Evolutionary conservation across 352 stramenopile species (phyloP).

Genomic region (Bremia lactucae): DNA sequence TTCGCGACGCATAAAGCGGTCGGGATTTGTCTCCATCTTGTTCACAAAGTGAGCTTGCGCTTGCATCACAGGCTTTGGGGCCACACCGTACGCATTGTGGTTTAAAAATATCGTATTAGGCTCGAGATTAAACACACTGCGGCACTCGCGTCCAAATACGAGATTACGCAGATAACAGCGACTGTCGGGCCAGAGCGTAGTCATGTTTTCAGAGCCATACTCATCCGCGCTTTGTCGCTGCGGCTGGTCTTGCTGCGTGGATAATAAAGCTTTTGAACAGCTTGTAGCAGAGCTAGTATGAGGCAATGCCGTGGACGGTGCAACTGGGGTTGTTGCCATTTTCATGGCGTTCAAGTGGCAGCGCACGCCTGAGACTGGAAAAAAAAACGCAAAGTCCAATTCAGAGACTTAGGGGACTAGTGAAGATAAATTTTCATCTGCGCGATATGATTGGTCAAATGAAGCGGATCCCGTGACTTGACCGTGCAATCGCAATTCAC

Average conservation of each 20-base stretch:
- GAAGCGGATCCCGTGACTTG: too few species aligned
- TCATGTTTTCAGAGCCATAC: conserved; percentile 33
- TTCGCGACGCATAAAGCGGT: conserved; percentile 75
- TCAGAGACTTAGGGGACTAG: too few species aligned
- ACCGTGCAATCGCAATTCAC: too few species aligned
- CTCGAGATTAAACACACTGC: conserved; percentile 73
- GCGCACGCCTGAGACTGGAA: too few species aligned
- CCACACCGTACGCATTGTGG: conserved; percentile 72
- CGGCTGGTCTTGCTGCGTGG: conserved; percentile 13
- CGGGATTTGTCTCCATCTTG: conserved; percentile 81
- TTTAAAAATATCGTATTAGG: conserved; percentile 73
- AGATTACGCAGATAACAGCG: conserved; percentile 48
- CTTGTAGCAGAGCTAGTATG: conserved; percentile 4
- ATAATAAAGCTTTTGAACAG: conserved; percentile 3
- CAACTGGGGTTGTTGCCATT: conserved; percentile 23
- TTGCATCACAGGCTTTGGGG: conserved; percentile 65
- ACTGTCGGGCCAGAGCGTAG: conserved; percentile 54
- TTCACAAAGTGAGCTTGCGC: conserved; percentile 79
- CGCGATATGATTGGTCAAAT: too few species aligned
- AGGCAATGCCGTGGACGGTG: conserved; percentile 4
- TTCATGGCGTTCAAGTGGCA: too few species aligned
- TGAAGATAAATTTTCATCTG: too few species aligned
- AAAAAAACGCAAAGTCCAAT: too few species aligned
- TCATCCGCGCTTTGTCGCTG: conserved; percentile 6
- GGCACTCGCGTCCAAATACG: conserved; percentile 52